These are phyloP conservation scores for Wickerhamiella cacticola DNA, from an alignment of 805 yeast genomes.

Conservation along the genomic window DNA sequence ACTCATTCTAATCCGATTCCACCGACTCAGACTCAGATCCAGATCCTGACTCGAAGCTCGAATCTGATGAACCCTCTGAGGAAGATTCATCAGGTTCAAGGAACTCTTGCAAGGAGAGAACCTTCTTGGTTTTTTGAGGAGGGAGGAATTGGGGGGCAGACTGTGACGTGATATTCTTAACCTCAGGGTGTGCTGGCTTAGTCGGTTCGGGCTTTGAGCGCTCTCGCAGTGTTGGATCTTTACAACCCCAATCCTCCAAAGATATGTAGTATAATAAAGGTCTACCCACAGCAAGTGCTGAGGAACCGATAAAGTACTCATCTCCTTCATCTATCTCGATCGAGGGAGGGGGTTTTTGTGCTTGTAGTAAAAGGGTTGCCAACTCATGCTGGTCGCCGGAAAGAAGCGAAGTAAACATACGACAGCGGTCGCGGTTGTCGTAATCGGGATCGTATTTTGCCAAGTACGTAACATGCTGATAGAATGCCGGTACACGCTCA, in stretches of 20 bases:
- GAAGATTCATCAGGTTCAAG: background rate
- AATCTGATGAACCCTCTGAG: background rate
- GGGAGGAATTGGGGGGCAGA: background rate
- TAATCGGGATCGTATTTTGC: constrained; percentile 61
- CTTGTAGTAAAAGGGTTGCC: constrained; percentile 60
- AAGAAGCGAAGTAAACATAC: constrained; percentile 55
- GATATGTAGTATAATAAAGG: constrained; percentile 26
- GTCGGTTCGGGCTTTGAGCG: background rate
- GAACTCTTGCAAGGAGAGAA: constrained; percentile 7
- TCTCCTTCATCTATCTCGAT: constrained; percentile 15
- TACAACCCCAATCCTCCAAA: constrained; percentile 39
- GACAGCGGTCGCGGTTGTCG: constrained; percentile 75
- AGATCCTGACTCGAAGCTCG: no score
- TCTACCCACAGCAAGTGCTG: constrained; percentile 26
- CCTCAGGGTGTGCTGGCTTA: background rate
- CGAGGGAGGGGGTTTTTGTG: constrained; percentile 57
- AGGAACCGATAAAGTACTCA: constrained; percentile 26
- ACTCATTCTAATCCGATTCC: background rate
- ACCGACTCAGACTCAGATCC: background rate
- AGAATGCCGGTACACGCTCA: constrained; percentile 37
- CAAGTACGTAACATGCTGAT: constrained; percentile 47
- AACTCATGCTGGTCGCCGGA: constrained; percentile 41
- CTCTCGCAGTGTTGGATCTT: constrained; percentile 12
- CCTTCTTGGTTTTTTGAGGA: constrained; percentile 5
- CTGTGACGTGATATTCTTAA: background rate